phyloP scores from a whole-genome alignment of 345 rosid genomes.

The Euphorbia pulcherrima region DNA sequence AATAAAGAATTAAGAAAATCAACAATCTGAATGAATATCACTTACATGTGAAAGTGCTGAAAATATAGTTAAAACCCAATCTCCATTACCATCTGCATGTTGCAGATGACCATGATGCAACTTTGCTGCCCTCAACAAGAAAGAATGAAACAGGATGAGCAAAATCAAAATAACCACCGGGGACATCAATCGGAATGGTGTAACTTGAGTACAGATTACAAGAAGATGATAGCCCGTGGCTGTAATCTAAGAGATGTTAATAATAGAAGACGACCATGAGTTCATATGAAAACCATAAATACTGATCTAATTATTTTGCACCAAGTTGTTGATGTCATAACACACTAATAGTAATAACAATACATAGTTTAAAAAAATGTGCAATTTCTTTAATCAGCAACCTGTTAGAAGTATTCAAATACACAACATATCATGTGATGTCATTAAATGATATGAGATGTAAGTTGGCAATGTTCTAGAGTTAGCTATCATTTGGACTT shows the following conservation, averaged over 20 bases:
- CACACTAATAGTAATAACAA: not conserved
- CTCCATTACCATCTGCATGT: conserved; percentile 94
- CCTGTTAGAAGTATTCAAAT: not conserved
- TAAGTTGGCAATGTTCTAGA: not conserved
- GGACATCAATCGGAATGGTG: not conserved
- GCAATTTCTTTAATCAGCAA: not conserved
- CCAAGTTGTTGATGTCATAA: not conserved
- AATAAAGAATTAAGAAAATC: not conserved
- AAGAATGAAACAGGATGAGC: conserved; percentile 10
- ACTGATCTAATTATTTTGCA: not conserved
- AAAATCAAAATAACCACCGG: not conserved
- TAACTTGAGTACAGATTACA: not conserved
- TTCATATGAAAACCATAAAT: not conserved
- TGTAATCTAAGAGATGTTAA: not conserved
- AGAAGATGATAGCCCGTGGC: not conserved
- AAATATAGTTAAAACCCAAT: conserved; percentile 93
- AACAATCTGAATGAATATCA: conserved; percentile 5
- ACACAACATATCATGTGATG: not conserved
- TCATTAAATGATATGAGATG: not conserved
- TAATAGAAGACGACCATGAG: not conserved
- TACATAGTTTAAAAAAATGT: not conserved
- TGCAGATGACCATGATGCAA: conserved; percentile 82
- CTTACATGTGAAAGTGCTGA: conserved; percentile 89
- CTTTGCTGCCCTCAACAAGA: conserved; percentile 52
- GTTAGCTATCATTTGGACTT: not conserved